Percentiles rank a stretch among this genome's conserved stretches.
Evolutionary conservation across 2,329 filamentous ascomycete species (phyloP).

Genomic region (Colletotrichum scovillei): DNA sequence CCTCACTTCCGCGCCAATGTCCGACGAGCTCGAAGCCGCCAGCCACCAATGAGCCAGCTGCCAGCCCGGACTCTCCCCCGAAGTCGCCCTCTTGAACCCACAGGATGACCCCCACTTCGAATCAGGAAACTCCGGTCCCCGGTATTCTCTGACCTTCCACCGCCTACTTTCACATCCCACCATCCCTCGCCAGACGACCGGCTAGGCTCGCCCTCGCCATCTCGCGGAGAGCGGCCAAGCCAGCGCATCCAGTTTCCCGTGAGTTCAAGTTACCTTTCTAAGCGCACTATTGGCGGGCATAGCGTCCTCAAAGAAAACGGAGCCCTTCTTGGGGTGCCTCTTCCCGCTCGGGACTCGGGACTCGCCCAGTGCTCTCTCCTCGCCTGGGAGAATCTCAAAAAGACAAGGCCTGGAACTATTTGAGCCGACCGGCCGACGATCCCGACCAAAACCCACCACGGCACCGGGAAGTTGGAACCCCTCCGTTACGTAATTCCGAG

Average conservation of each 20-base stretch:
- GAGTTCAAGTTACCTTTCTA: background rate
- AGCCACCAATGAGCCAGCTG: background rate
- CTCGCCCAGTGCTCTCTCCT: too few relatives aligned
- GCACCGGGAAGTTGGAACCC: background rate
- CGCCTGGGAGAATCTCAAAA: too few relatives aligned
- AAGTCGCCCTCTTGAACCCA: background rate
- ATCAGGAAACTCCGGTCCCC: slow-evolving; percentile 32
- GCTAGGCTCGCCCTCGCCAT: background rate
- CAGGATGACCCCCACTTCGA: slow-evolving; percentile 2
- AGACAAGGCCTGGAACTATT: slow-evolving; percentile 16
- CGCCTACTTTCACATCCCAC: background rate
- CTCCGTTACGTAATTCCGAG: slow-evolving; percentile 21
- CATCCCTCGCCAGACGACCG: background rate
- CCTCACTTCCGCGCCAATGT: slow-evolving; percentile 21
- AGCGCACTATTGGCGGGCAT: background rate
- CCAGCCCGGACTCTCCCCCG: background rate
- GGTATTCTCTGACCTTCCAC: slow-evolving; percentile 30
- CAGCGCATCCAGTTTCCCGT: slow-evolving; percentile 15
- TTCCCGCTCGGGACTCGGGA: background rate
- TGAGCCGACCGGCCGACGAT: slow-evolving; percentile 32
- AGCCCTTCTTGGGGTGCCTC: background rate
- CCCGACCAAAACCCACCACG: background rate
- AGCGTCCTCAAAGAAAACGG: background rate
- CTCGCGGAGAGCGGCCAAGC: background rate
- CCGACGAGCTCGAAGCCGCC: slow-evolving; percentile 14